Evolutionary conservation across 345 rosid genomes (phyloP).

Genomic region (Pelargonium nanum): DNA sequence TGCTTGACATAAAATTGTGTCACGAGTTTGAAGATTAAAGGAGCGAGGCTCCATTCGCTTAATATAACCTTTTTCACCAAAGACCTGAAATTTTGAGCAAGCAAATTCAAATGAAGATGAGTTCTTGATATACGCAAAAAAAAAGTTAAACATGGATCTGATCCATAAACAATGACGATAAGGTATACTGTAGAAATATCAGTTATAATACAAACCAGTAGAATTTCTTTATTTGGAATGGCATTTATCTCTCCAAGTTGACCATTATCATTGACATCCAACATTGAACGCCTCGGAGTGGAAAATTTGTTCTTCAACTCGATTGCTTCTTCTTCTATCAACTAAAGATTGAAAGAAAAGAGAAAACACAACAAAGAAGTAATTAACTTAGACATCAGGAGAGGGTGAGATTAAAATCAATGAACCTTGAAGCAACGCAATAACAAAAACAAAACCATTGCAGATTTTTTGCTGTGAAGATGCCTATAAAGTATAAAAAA

Average conservation of each 20-base stretch:
- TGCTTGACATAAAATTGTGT: conserved; percentile 81
- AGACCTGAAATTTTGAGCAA: conserved; percentile 47
- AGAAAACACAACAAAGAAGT: background rate
- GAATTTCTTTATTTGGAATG: conserved; percentile 91
- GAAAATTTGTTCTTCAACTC: conserved; percentile 76
- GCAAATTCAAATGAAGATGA: conserved; percentile 5
- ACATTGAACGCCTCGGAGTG: conserved; percentile 61
- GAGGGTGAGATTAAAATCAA: background rate
- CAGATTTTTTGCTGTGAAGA: too few relatives aligned
- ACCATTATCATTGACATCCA: conserved; percentile 79
- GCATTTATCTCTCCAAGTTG: conserved; percentile 84
- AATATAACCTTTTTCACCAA: conserved; percentile 93
- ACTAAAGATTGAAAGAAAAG: conserved; percentile 19
- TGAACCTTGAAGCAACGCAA: too few relatives aligned
- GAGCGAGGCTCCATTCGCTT: conserved; percentile 87
- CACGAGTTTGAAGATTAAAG: conserved; percentile 88
- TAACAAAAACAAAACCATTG: too few relatives aligned
- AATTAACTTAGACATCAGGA: background rate
- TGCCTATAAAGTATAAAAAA: too few relatives aligned
- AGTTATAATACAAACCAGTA: conserved; percentile 43
- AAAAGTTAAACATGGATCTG: background rate
- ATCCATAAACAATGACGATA: background rate
- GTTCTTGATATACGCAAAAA: background rate
- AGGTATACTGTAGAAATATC: background rate
- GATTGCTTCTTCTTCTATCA: conserved; percentile 71